Conservation (phyloP, 2,329 filamentous ascomycete species). For the Colletotrichum horii region DNA sequence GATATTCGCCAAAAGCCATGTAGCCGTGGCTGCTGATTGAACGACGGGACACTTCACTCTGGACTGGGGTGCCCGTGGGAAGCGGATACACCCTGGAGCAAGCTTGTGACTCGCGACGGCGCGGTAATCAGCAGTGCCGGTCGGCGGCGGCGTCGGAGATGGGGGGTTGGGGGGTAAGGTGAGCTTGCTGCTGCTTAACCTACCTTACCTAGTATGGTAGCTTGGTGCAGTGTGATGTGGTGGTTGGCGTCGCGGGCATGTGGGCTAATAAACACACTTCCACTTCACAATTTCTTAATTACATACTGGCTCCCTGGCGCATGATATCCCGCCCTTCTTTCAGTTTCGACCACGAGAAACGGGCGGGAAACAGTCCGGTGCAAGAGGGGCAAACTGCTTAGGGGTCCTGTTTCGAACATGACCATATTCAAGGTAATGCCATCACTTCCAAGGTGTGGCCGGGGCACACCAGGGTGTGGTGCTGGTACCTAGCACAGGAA, state of each 20-base stretch:
- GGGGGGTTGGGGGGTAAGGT: not conserved
- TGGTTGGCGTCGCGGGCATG: not conserved
- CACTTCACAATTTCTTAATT: not conserved
- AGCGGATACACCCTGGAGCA: not conserved
- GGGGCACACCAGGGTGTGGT: not conserved
- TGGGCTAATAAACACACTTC: not conserved
- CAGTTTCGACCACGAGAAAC: not conserved
- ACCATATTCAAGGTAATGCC: not conserved
- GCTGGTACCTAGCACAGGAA: not conserved
- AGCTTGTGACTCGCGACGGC: conserved; percentile 4
- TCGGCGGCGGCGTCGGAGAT: not conserved
- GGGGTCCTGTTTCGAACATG: conserved; percentile 5
- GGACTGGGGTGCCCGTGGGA: not conserved
- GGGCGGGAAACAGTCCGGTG: not conserved
- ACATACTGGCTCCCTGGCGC: not conserved
- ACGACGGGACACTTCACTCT: not conserved
- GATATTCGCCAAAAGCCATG: not conserved
- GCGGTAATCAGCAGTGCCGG: not conserved
- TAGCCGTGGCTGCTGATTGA: not conserved
- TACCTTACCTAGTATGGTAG: not conserved
- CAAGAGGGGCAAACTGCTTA: conserved; percentile 1
- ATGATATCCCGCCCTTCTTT: not conserved
- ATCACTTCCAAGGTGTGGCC: not conserved
- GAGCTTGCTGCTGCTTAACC: not conserved
- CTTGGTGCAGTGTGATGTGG: not conserved